Conservation (phyloP, 2,329 filamentous ascomycete genomes). For the Orbilia ellipsospora region DNA sequence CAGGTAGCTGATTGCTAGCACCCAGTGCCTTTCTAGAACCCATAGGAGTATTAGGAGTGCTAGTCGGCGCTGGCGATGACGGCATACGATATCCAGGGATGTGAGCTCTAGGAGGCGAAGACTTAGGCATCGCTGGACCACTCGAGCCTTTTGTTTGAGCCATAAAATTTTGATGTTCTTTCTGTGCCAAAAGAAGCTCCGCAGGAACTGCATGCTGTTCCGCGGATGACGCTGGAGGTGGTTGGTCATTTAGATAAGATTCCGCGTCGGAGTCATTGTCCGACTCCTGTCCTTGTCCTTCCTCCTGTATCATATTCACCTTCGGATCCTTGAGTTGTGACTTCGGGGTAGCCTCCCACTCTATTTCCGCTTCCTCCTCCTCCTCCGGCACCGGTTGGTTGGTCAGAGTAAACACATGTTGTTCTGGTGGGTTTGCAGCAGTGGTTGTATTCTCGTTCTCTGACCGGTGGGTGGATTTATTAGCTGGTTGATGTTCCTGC, state of each 20-base stretch:
- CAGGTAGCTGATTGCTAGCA: not conserved
- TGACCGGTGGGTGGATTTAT: not conserved
- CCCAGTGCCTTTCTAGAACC: not conserved
- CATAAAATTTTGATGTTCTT: not conserved
- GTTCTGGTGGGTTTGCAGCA: constrained; percentile 3
- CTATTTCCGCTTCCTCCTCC: constrained; percentile 9
- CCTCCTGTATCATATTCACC: not conserved
- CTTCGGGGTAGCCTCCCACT: constrained; percentile 28
- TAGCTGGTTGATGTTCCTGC: not conserved
- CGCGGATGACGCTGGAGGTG: constrained; percentile 27
- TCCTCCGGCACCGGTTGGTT: constrained; percentile 13
- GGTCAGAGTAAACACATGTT: constrained; percentile 36
- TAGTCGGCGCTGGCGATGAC: not conserved
- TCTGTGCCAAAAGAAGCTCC: not conserved
- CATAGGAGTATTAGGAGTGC: not conserved
- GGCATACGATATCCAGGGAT: not conserved
- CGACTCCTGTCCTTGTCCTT: constrained; percentile 12
- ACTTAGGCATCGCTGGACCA: not conserved
- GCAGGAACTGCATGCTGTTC: not conserved
- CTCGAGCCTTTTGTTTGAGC: not conserved
- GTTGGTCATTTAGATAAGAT: constrained; percentile 18
- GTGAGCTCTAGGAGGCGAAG: constrained; percentile 11
- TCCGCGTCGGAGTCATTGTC: constrained; percentile 13
- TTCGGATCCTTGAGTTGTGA: constrained; percentile 17
- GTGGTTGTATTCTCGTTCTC: not conserved